Evolutionary conservation across 208 protist species (phyloP), one percentile per base, ranked within the genome.

Genomic region (Cochliopodium minus): DNA sequence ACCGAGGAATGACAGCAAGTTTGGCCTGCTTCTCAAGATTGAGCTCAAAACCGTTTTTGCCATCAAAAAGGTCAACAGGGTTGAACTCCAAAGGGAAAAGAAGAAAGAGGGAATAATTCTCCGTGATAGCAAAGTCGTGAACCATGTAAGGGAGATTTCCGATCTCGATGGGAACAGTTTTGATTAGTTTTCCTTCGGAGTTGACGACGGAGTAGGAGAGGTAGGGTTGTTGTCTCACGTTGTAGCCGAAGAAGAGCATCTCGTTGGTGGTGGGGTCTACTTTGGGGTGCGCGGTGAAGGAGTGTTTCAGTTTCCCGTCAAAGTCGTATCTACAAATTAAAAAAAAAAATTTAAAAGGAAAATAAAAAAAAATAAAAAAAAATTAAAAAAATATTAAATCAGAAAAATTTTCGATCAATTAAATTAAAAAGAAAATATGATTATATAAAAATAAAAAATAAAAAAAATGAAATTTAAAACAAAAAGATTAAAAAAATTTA

Each of bases 81-180:
- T 55, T 20, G 3, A 62, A 25, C 1, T 33, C 39, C 6, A 57
- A 32, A 23, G 58, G 48, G 29, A 17, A 29, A 45, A 47, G 29
- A 5, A 46, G 17, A 39, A 62, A 17, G 20, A 62, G 22, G 0
- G 32, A 34, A 32, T 62, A 62, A 5, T 62, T 35, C 40, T 62
- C 33, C n/a, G 58, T 62, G 25, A 57, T 57, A 1, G 22, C 58
- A 36, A 62, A 57, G 33, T 62, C 58, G 43, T 62, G 58, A 17
- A 62, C 55, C 58, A 62, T 62, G 17, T 11, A 29, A n/a, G 17
- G 9, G 15, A 26, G 32, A 22, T 15, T n/a, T 10, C 9, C 4
- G 25, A 42, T 23, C 1, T 60, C 13, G 4, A 58, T 51, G 7
- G 39, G 36, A 39, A 7, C n/a, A 20, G 4, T 7, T 13, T 29